Evolutionary conservation across 495 filamentous ascomycete species (phyloP), one percentile per base, ranked within the genome.

Genomic region (Recurvomyces mirabilis): DNA sequence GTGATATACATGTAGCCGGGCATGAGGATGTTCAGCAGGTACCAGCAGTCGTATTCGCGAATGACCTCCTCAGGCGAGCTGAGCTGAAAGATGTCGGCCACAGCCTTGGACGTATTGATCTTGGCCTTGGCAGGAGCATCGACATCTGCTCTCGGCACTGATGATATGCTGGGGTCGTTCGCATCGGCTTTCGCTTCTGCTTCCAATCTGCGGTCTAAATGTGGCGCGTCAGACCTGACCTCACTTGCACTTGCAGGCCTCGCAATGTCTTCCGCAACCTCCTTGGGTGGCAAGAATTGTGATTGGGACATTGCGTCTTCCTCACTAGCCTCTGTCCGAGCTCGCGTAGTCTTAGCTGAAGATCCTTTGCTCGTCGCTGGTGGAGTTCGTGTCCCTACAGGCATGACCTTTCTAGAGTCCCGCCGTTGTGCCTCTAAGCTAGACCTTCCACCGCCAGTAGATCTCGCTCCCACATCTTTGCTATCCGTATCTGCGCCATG

Each of bases 1-100:
- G 93, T 96, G 57, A 98, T 85, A 67, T 96, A 98, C 81, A 98
- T 82, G 60, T 93, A 94, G 2, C 91, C 91, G 56, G 93, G 85
- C 12, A 96, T 72, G 9, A 96, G 69, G 44, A 95, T 86, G 60
- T 82, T 94, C 59, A 95, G 87, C 29, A 98, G 66, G 23, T 95
- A 67, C 73, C 87, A 94, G 66, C 91, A 95, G 18, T 89, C 84
- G 55, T 94, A 98, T 66, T 98, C 91, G 57, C 81, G 70, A 54
- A 94, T 75, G 5, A 96, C 84, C 41, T 89, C 82, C 59, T 98
- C 91, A 0, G 83, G 70, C 15, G 69, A 68, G 24, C 87, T 76
- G 50, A 94, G 93, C 25, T 75, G 75, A 60, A 98, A 98, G 49
- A 98, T 94, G 38, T 94, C 78, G 68, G 76, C 85, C 19, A 98